phyloP scores from a whole-genome alignment of 2,329 filamentous ascomycete species.

The Arthrobotrys musiformis region DNA sequence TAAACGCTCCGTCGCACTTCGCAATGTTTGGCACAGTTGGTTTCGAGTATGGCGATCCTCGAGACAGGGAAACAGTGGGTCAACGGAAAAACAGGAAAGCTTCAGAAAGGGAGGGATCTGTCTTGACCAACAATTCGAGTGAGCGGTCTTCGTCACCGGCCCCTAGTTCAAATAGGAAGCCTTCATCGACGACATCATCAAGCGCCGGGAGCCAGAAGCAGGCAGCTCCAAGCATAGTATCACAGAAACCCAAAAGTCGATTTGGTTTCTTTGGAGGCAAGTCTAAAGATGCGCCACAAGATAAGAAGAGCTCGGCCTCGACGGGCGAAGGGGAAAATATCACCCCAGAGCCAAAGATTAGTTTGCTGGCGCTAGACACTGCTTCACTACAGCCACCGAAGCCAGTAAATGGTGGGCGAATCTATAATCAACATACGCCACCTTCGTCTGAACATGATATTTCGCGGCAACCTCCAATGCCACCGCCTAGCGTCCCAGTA shows the following conservation, averaged over 20 bases:
- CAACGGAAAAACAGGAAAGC: conserved; percentile 52
- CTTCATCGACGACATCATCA: conserved; percentile 31
- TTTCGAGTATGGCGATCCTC: conserved; percentile 53
- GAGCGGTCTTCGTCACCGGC: conserved; percentile 54
- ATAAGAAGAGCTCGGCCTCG: conserved; percentile 39
- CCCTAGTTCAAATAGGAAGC: conserved; percentile 44
- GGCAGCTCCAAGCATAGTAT: conserved; percentile 18
- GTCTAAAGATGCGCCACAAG: conserved; percentile 17
- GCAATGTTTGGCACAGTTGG: conserved; percentile 48
- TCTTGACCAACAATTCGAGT: conserved; percentile 44
- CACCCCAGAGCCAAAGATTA: conserved; percentile 45
- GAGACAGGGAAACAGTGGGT: conserved; percentile 53
- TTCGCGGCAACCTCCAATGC: conserved; percentile 47
- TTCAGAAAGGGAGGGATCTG: conserved; percentile 49
- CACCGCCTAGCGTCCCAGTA: conserved; percentile 43
- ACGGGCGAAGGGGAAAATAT: conserved; percentile 24
- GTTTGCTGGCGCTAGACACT: conserved; percentile 34
- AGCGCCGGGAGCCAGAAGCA: conserved; percentile 35
- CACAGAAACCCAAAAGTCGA: conserved; percentile 45
- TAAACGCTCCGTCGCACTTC: conserved; percentile 8
- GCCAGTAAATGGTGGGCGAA: background rate
- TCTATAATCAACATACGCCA: conserved; percentile 41
- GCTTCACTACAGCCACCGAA: conserved; percentile 30
- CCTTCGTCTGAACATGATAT: conserved; percentile 43
- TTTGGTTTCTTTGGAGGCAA: conserved; percentile 51